phyloP scores from a whole-genome alignment of 495 filamentous ascomycete genomes.

The Cercophora scortea region DNA sequence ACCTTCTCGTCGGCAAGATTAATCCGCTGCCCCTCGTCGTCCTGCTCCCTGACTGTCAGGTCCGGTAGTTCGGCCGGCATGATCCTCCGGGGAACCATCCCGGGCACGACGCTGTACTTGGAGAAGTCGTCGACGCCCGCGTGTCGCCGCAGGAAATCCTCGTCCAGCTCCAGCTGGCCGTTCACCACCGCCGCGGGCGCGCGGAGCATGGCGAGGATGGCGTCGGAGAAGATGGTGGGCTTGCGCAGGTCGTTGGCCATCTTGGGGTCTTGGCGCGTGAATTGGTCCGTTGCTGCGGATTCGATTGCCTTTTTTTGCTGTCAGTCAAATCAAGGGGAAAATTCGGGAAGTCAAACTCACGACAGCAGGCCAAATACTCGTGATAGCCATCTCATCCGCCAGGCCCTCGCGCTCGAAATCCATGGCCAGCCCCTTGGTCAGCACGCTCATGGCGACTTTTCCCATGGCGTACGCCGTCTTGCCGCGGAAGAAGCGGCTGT shows the following conservation, averaged over 20 bases:
- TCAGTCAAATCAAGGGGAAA: too few relatives aligned
- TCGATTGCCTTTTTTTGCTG: slow-evolving; percentile 48
- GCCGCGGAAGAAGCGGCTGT: slow-evolving; percentile 74
- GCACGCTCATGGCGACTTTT: slow-evolving; percentile 76
- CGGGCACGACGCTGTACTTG: slow-evolving; percentile 61
- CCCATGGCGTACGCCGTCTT: slow-evolving; percentile 87
- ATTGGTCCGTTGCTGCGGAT: slow-evolving; percentile 59
- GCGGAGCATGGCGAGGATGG: slow-evolving; percentile 64
- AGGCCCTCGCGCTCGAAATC: slow-evolving; percentile 63
- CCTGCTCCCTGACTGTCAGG: slow-evolving; percentile 68
- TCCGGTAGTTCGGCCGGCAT: slow-evolving; percentile 70
- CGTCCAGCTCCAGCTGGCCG: slow-evolving; percentile 66
- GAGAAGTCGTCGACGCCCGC: slow-evolving; percentile 65
- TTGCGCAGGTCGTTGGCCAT: slow-evolving; percentile 52
- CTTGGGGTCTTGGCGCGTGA: slow-evolving; percentile 31
- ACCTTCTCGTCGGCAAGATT: too few relatives aligned
- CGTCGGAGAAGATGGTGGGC: slow-evolving; percentile 70
- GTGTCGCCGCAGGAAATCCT: slow-evolving; percentile 68
- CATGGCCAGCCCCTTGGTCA: slow-evolving; percentile 77
- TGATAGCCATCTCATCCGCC: slow-evolving; percentile 60
- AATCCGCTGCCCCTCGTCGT: slow-evolving; percentile 55
- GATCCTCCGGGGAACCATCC: slow-evolving; percentile 59
- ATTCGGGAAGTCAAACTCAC: slow-evolving; percentile 39
- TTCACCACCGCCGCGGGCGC: slow-evolving; percentile 57
- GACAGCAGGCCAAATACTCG: slow-evolving; percentile 73